phyloP scores from a whole-genome alignment of 2,329 filamentous ascomycete species.

The Trichoderma endophyticum region DNA sequence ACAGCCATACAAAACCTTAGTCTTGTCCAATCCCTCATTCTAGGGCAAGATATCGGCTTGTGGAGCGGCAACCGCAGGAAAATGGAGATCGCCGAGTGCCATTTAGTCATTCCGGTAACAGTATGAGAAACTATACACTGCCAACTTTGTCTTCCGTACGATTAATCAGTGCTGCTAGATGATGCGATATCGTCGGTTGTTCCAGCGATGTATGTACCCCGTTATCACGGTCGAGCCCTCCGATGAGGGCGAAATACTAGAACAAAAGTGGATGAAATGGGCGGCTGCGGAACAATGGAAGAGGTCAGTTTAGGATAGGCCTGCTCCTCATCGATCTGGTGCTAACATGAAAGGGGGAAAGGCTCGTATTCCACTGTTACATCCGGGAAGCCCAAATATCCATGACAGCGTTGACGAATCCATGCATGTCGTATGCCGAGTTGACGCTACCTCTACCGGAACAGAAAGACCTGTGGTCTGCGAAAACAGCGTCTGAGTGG shows the following conservation, averaged over 20 bases:
- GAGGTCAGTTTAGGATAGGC: constrained; percentile 37
- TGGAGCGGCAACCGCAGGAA: constrained; percentile 55
- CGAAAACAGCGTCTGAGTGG: constrained; percentile 62
- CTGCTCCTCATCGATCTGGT: constrained; percentile 17
- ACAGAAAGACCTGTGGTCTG: constrained; percentile 62
- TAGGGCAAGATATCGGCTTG: constrained; percentile 49
- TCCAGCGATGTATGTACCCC: constrained; percentile 54
- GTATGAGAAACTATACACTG: constrained; percentile 30
- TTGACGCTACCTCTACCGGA: constrained; percentile 64
- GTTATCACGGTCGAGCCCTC: constrained; percentile 48
- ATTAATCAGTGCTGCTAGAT: constrained; percentile 36
- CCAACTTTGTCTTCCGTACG: neutral
- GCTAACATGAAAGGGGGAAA: constrained; percentile 24
- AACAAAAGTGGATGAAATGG: constrained; percentile 66
- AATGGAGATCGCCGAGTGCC: constrained; percentile 56
- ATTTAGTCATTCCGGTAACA: constrained; percentile 43
- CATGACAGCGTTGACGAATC: constrained; percentile 62
- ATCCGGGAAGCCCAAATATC: constrained; percentile 64
- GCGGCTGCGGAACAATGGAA: constrained; percentile 64
- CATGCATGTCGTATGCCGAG: constrained; percentile 66
- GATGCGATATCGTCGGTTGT: constrained; percentile 56
- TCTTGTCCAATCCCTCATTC: constrained; percentile 48
- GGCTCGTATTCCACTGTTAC: constrained; percentile 63
- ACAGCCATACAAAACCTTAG: constrained; percentile 44
- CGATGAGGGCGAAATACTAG: constrained; percentile 55